These are phyloP conservation scores for Exserohilum turcica DNA, from an alignment of 2,329 filamentous ascomycete genomes.

Conservation along the genomic window DNA sequence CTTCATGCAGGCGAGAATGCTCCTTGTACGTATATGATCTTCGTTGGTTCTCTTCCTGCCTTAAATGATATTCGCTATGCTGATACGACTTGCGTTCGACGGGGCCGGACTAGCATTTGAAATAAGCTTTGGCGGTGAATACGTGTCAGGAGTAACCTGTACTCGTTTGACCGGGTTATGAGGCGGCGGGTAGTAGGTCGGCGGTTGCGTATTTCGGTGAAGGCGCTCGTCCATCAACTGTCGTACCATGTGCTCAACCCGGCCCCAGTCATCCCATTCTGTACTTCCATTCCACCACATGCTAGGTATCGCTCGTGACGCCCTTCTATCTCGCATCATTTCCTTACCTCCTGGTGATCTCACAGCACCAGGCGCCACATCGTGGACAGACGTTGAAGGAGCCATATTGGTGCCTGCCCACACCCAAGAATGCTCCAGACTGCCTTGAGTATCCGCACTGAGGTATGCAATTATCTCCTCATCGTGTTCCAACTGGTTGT, in stretches of 20 bases:
- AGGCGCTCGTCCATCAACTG: conserved; percentile 59
- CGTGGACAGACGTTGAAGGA: conserved; percentile 8
- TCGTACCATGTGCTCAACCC: conserved; percentile 69
- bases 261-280: conserved; percentile 82
- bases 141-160: conserved; percentile 37
- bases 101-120: conserved; percentile 30
- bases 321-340: conserved; percentile 48
- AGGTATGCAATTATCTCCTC: conserved; percentile 89
- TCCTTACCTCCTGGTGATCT: conserved; percentile 31
- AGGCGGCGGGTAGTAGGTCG: conserved; percentile 43
- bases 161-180: conserved; percentile 47
- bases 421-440: conserved; percentile 78
- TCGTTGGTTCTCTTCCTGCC: neutral
- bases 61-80: conserved; percentile 53
- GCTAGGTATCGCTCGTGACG: conserved; percentile 57
- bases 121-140: conserved; percentile 25
- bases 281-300: conserved; percentile 62
- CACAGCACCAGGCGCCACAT: conserved; percentile 8
- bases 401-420: conserved; percentile 63
- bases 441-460: conserved; percentile 83
- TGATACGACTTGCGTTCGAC: conserved; percentile 52
- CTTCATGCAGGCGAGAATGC: too few relatives aligned
- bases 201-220: conserved; percentile 27
- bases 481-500: conserved; percentile 63
- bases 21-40: too few relatives aligned